phyloP scores from a whole-genome alignment of 495 filamentous ascomycete genomes.

The Apodospora peruviana region DNA sequence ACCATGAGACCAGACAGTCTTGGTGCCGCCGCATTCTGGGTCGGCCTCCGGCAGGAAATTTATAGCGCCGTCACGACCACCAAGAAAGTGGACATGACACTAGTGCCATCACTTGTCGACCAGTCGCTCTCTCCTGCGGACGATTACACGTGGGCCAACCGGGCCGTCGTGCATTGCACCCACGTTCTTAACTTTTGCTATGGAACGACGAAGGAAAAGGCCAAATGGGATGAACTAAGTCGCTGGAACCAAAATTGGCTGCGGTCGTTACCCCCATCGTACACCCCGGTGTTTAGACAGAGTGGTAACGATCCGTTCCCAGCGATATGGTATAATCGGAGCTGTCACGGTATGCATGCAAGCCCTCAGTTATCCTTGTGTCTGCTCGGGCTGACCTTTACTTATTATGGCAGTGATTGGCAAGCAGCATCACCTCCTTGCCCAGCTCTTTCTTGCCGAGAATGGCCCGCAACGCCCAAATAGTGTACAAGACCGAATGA shows the following conservation, averaged over 20 bases:
- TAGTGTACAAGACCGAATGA: no score
- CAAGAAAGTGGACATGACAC: conserved; percentile 34
- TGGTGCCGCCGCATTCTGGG: conserved; percentile 49
- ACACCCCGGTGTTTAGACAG: conserved; percentile 33
- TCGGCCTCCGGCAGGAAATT: conserved; percentile 53
- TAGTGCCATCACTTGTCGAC: conserved; percentile 37
- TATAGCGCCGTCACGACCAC: conserved; percentile 50
- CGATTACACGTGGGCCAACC: conserved; percentile 49
- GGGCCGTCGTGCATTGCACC: conserved; percentile 47
- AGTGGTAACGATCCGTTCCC: conserved; percentile 29
- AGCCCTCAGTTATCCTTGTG: no score
- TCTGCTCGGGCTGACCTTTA: no score
- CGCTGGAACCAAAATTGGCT: conserved; percentile 29
- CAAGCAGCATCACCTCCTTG: conserved; percentile 49
- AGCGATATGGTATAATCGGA: conserved; percentile 39
- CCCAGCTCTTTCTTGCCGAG: conserved; percentile 35
- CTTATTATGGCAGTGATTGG: conserved; percentile 42
- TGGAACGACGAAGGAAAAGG: conserved; percentile 17
- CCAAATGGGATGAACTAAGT: conserved; percentile 30
- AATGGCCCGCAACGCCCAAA: no score
- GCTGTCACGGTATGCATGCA: conserved; percentile 47
- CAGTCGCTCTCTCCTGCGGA: conserved; percentile 33
- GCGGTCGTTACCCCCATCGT: conserved; percentile 26
- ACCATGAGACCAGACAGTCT: conserved; percentile 36
- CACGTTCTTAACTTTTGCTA: conserved; percentile 50